These are phyloP conservation scores for Primulina huaijiensis DNA, from an alignment of 257 asterid species.

Conservation along the genomic window DNA sequence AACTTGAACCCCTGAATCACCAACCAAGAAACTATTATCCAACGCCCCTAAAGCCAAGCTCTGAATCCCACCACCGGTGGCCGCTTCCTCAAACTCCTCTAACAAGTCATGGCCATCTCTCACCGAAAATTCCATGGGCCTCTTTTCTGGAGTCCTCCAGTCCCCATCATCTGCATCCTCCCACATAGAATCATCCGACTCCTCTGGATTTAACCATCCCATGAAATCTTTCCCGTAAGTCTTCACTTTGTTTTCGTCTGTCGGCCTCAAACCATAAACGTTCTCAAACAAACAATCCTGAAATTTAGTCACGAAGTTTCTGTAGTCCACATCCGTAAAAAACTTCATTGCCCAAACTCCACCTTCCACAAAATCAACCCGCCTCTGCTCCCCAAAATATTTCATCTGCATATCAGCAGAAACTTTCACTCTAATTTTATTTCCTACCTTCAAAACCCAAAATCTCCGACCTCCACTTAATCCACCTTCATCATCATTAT, in stretches of 20 bases:
- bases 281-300: constrained; percentile 90
- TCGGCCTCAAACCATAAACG: constrained; percentile 73
- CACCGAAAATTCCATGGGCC: constrained; percentile 35
- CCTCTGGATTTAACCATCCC: constrained; percentile 91
- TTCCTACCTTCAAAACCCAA: constrained; percentile 83
- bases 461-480: constrained; percentile 49
- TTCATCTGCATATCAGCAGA: constrained; percentile 90
- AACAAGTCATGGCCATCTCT: constrained; percentile 75
- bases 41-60: constrained; percentile 95
- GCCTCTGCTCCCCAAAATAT: constrained; percentile 87
- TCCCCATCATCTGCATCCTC: constrained; percentile 85
- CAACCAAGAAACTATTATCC: constrained; percentile 91
- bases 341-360: constrained; percentile 99
- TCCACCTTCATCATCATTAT: constrained; percentile 50
- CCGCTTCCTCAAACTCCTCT: constrained; percentile 90
- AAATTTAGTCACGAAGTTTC: constrained; percentile 62
- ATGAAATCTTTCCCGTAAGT: constrained; percentile 85
- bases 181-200: constrained; percentile 91
- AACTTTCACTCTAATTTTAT: constrained; percentile 62
- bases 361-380: constrained; percentile 84
- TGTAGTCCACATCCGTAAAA: constrained; percentile 63
- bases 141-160: constrained; percentile 64
- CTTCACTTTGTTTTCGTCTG: constrained; percentile 75
- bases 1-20: constrained; percentile 91
- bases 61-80: constrained; percentile 84